Evolutionary conservation across 164 flowering plant species (phyloP).

Genomic region (Umbilicus rupestris): DNA sequence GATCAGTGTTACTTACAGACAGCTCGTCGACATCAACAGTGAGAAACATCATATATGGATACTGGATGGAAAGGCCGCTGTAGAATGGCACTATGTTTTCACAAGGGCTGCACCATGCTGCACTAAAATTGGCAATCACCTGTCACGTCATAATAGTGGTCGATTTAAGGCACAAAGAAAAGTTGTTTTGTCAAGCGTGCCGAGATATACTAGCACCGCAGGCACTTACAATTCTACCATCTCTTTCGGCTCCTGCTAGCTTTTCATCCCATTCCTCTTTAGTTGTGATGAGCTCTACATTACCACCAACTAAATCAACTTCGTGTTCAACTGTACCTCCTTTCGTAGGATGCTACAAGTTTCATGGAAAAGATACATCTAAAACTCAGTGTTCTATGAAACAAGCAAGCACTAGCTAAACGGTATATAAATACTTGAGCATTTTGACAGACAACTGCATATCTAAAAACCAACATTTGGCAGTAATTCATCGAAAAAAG

Average conservation of each 20-base stretch:
- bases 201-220: not conserved
- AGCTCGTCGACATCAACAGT: slow-evolving; percentile 88
- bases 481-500: not conserved
- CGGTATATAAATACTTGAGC: not conserved
- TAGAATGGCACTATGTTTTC: slow-evolving; percentile 62
- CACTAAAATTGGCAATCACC: slow-evolving; percentile 91
- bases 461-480: no score
- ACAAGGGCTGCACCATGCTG: slow-evolving; percentile 99
- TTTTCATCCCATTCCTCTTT: slow-evolving; percentile 51
- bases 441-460: no score
- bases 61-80: slow-evolving; percentile 60
- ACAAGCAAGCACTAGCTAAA: not conserved
- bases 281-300: slow-evolving; percentile 39
- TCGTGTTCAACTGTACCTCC: slow-evolving; percentile 27
- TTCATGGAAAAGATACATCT: not conserved
- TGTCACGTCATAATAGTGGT: slow-evolving; percentile 20
- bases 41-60: slow-evolving; percentile 58
- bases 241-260: slow-evolving; percentile 28
- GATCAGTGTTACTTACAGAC: slow-evolving; percentile 40
- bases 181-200: not conserved
- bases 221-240: slow-evolving; percentile 29
- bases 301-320: slow-evolving; percentile 41
- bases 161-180: not conserved
- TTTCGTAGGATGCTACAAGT: slow-evolving; percentile 18
- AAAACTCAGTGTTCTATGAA: not conserved